Base-by-base conservation (phyloP, 352 stramenopile species). In the Plasmopara halstedii region DNA sequence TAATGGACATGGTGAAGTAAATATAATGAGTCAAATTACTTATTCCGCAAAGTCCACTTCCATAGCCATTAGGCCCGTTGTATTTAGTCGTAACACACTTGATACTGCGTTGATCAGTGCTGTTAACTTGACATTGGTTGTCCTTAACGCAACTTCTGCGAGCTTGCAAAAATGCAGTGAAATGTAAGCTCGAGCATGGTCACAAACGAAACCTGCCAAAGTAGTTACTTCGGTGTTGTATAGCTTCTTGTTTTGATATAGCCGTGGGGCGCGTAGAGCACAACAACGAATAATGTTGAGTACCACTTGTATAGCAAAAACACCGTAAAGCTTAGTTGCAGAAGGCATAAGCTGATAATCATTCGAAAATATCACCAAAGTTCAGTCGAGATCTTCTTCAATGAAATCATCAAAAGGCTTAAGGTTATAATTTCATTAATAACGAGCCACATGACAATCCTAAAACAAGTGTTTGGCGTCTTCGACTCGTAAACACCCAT, bases 381-480 rank as follows among this genome's bases (percentile, higher is more conserved):
- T 21, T 42, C 40, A 50, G 13, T 25, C 25, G 11, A 29, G 14
- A 26, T 18, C 23, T 36, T 22, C 17, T 10, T 15, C 8, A 37
- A 50, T 29, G n/a, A 45, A 26, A 1, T 17, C 40, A 15, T 27
- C 0, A 25, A 56, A 44, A 13, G 49, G 49, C 3, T 7, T 32
- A 14, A 50, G 25, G 17, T 20, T 42, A 18, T n/a, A 42, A 13
- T 45, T 22, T 26, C 25, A 50, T 35, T 41, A 25, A 39, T 10
- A 13, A 15, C 4, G 17, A 20, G 40, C 49, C 18, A 56, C 25
- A 5, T 1, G 1, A 29, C 49, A 57, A 6, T 17, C 2, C 42
- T 42, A 46, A 46, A 47, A 56, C 4, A 46, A 21, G 20, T 50
- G 34, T 17, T 32, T 14, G 14, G 49, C 41, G 32, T 42, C 31